A percentile compares a stretch with the other conserved stretches of the same genome.
These are phyloP conservation scores for Fragaria ananassa DNA, from an alignment of 306 rosid genomes.

Conservation along the genomic window DNA sequence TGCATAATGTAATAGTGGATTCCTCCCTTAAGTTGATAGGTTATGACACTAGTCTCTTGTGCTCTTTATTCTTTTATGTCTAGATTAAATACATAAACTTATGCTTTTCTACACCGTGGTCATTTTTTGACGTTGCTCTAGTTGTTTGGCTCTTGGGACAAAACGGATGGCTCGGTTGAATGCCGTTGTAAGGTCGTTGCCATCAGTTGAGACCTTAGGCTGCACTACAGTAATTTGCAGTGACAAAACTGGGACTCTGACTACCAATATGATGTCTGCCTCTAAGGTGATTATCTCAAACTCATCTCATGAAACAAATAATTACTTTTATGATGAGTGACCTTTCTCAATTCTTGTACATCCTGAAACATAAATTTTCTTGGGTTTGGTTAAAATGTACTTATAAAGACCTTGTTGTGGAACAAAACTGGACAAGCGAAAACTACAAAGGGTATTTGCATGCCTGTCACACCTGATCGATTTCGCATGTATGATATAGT, in stretches of 20 bases:
- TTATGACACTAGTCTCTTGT: neutral
- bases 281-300: slow-evolving; percentile 56
- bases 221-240: slow-evolving; percentile 98
- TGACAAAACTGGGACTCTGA: slow-evolving; percentile 96
- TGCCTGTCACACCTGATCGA: neutral
- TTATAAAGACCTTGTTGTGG: neutral
- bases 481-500: neutral
- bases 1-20: neutral
- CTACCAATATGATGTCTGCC: slow-evolving; percentile 97
- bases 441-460: neutral
- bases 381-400: neutral
- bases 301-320: slow-evolving; percentile 2
- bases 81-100: neutral
- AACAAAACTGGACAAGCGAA: neutral
- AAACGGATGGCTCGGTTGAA: slow-evolving; percentile 95
- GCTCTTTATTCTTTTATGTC: neutral
- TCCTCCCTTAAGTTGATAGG: neutral
- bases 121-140: slow-evolving; percentile 24
- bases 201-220: slow-evolving; percentile 95
- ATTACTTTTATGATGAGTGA: neutral
- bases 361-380: neutral
- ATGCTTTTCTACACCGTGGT: slow-evolving; percentile 9
- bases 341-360: neutral
- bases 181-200: slow-evolving; percentile 92
- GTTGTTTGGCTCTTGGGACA: slow-evolving; percentile 99